These are phyloP conservation scores for Venturiaceae sp. DNA, from an alignment of 2,329 filamentous ascomycete genomes.

Conservation along the genomic window DNA sequence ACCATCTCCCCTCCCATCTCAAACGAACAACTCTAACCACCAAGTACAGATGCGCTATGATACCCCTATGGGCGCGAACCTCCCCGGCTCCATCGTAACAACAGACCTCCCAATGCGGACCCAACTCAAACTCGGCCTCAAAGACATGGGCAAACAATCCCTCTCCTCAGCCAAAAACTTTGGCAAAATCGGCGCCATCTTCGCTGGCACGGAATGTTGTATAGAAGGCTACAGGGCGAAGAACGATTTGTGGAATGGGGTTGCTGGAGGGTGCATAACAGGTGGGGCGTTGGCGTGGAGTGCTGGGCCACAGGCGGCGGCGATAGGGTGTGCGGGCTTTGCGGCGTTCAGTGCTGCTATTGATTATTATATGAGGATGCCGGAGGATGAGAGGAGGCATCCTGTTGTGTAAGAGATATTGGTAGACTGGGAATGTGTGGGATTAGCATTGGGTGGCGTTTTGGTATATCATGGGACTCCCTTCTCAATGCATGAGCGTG, in stretches of 20 bases:
- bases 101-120: conserved; percentile 66
- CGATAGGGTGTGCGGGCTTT: conserved; percentile 83
- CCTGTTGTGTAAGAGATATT: conserved; percentile 22
- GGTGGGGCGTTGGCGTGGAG: conserved; percentile 80
- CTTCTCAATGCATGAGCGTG: background rate
- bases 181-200: conserved; percentile 83
- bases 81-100: conserved; percentile 19
- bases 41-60: conserved; percentile 85
- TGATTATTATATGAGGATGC: conserved; percentile 68
- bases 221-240: conserved; percentile 89
- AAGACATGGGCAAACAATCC: conserved; percentile 84
- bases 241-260: conserved; percentile 85
- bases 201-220: conserved; percentile 87
- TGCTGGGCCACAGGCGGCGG: conserved; percentile 81
- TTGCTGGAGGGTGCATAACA: conserved; percentile 80
- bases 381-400: conserved; percentile 28
- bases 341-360: conserved; percentile 89
- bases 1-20: background rate
- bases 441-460: background rate
- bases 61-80: conserved; percentile 60
- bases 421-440: background rate
- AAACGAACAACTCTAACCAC: background rate
- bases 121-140: conserved; percentile 78
- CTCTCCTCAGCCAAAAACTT: conserved; percentile 86
- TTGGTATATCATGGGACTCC: background rate